phyloP scores from a whole-genome alignment of 768 basidiomycete genomes.

The Boletus eberwhitei region DNA sequence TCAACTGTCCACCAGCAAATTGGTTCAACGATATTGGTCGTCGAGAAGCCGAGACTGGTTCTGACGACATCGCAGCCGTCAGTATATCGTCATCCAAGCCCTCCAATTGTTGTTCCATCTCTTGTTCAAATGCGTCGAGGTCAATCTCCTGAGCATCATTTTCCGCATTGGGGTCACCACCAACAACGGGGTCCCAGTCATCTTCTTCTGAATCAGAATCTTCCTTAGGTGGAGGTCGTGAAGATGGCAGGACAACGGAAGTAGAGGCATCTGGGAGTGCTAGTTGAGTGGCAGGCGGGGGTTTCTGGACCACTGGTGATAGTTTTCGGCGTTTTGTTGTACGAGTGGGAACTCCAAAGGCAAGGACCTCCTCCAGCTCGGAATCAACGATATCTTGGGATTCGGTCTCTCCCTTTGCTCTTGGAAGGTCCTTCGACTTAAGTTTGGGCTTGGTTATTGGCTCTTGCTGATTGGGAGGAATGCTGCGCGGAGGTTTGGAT shows the following conservation, averaged over 20 bases:
- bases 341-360: constrained; percentile 46
- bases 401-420: constrained; percentile 21
- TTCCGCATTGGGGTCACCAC: constrained; percentile 22
- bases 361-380: constrained; percentile 43
- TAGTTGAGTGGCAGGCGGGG: constrained; percentile 23
- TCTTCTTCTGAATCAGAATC: constrained; percentile 46
- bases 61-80: constrained; percentile 39
- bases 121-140: constrained; percentile 33
- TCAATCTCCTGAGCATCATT: constrained; percentile 35
- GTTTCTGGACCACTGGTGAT: constrained; percentile 21
- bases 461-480: constrained; percentile 24
- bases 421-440: constrained; percentile 23
- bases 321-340: constrained; percentile 33
- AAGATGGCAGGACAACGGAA: constrained; percentile 31
- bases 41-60: constrained; percentile 27
- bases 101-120: constrained; percentile 35
- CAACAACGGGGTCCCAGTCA: constrained; percentile 51
- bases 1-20: constrained; percentile 42
- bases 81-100: constrained; percentile 52
- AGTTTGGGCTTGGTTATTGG: constrained; percentile 24
- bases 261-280: constrained; percentile 38
- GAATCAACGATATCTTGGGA: constrained; percentile 22
- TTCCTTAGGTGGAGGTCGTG: constrained; percentile 25
- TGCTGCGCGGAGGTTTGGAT: constrained; percentile 29
- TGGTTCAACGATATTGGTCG: constrained; percentile 50